Conservation (phyloP, 2,329 filamentous ascomycete species). For the Fusarium solani-melongenae region DNA sequence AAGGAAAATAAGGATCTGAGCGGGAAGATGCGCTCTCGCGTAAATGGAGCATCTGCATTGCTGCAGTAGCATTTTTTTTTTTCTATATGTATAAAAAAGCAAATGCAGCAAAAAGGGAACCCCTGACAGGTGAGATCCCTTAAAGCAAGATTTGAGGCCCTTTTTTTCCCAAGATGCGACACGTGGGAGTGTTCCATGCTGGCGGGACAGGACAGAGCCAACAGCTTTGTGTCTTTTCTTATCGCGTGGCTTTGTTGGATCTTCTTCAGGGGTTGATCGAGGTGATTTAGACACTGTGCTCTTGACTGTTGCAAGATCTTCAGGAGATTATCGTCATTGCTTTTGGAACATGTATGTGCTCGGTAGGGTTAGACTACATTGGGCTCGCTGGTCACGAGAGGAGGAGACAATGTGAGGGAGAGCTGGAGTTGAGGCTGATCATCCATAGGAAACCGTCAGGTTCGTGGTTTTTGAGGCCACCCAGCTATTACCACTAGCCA, state of each 20-base stretch:
- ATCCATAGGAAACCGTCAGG: background rate
- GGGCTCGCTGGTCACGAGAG: constrained; percentile 18
- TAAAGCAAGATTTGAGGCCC: constrained; percentile 12
- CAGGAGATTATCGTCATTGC: background rate
- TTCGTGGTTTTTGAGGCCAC: background rate
- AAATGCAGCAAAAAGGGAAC: background rate
- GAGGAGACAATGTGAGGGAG: constrained; percentile 19
- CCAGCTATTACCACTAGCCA: background rate
- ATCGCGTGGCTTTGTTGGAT: background rate
- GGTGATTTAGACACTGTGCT: background rate
- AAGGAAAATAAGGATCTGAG: constrained; percentile 2
- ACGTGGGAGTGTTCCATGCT: constrained; percentile 32
- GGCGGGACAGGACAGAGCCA: constrained; percentile 30
- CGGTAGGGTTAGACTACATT: background rate
- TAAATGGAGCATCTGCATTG: constrained; percentile 5
- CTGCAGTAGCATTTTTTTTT: background rate
- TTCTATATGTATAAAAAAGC: background rate
- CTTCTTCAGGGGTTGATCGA: background rate
- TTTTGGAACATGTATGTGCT: background rate
- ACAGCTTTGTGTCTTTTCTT: constrained; percentile 11
- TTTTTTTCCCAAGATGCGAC: constrained; percentile 17
- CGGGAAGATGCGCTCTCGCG: constrained; percentile 5
- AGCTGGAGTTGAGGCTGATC: constrained; percentile 21
- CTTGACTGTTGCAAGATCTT: background rate
- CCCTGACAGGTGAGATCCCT: background rate